These are phyloP conservation scores for Penicillium odoratum DNA, from an alignment of 495 filamentous ascomycete genomes.

Conservation along the genomic window DNA sequence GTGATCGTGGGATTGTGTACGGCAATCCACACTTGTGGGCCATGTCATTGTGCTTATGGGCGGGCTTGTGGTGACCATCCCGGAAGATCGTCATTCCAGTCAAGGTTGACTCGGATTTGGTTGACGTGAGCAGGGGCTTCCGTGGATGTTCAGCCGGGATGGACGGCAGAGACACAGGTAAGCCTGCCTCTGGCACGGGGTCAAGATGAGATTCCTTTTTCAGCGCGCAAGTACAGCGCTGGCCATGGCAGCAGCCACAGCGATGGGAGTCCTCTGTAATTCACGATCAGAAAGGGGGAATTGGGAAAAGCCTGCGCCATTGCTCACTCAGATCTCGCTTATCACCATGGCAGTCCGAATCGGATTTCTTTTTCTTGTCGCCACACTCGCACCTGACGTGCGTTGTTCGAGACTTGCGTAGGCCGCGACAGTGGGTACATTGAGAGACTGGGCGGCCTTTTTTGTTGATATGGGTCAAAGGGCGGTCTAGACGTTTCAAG, in stretches of 20 bases:
- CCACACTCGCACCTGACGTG: constrained; percentile 98
- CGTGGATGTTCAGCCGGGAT: constrained; percentile 51
- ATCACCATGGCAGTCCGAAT: constrained; percentile 63
- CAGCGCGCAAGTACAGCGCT: constrained; percentile 85
- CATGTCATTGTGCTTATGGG: constrained; percentile 82
- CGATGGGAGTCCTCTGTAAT: constrained; percentile 59
- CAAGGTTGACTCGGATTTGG: constrained; percentile 79
- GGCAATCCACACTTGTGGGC: constrained; percentile 80
- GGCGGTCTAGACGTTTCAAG: constrained; percentile 64
- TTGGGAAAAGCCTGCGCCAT: constrained; percentile 34
- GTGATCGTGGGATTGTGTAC: constrained; percentile 74
- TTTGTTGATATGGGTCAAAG: constrained; percentile 94
- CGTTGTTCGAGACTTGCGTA: constrained; percentile 94
- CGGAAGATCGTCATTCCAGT: constrained; percentile 65
- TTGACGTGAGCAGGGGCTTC: constrained; percentile 74
- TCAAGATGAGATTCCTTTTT: constrained; percentile 87
- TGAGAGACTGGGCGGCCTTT: constrained; percentile 98
- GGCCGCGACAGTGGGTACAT: constrained; percentile 93
- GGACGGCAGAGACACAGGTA: constrained; percentile 28
- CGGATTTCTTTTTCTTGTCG: constrained; percentile 71
- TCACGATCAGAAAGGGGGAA: constrained; percentile 40
- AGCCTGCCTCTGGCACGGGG: constrained; percentile 28
- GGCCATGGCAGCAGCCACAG: constrained; percentile 89
- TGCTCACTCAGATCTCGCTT: constrained; percentile 61
- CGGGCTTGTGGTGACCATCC: constrained; percentile 92